Evolutionary conservation across 1,284 basidiomycete genomes (phyloP).

Genomic region (Cutaneotrichosporon dermatis): DNA sequence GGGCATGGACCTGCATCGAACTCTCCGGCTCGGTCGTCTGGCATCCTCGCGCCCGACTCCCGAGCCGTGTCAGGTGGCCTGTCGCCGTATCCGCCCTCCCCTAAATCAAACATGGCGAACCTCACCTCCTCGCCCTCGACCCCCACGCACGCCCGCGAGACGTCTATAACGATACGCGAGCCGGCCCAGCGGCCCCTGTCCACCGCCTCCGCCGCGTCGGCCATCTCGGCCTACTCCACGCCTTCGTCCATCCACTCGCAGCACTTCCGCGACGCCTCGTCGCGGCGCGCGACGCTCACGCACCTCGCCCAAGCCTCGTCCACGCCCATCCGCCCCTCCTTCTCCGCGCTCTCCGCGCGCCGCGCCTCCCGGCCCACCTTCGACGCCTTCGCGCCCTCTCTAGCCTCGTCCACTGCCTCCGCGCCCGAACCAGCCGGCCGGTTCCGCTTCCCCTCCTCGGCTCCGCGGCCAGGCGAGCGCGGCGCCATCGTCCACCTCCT

Average conservation of each 20-base stretch:
- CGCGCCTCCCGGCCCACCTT: slow-evolving; percentile 31
- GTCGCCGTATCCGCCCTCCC: too few species aligned
- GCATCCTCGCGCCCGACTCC: background rate
- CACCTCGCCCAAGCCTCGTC: background rate
- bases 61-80: background rate
- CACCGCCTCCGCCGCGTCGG: background rate
- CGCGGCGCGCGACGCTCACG: background rate
- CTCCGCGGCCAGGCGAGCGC: slow-evolving; percentile 19
- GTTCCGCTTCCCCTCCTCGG: slow-evolving; percentile 35
- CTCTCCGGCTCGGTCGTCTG: background rate
- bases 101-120: too few species aligned
- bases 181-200: background rate
- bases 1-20: too few species aligned
- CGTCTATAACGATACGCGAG: too few species aligned
- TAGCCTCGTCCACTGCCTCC: background rate
- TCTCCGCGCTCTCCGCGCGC: slow-evolving; percentile 32
- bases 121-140: too few species aligned
- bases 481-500: slow-evolving; percentile 39
- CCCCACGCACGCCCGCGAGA: too few species aligned
- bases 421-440: background rate
- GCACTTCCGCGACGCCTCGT: background rate
- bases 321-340: slow-evolving; percentile 25
- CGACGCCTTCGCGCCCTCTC: slow-evolving; percentile 20
- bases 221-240: background rate
- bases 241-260: background rate